phyloP scores from a whole-genome alignment of 371 early-diverging fungal genomes.

The Mortierella sp. region DNA sequence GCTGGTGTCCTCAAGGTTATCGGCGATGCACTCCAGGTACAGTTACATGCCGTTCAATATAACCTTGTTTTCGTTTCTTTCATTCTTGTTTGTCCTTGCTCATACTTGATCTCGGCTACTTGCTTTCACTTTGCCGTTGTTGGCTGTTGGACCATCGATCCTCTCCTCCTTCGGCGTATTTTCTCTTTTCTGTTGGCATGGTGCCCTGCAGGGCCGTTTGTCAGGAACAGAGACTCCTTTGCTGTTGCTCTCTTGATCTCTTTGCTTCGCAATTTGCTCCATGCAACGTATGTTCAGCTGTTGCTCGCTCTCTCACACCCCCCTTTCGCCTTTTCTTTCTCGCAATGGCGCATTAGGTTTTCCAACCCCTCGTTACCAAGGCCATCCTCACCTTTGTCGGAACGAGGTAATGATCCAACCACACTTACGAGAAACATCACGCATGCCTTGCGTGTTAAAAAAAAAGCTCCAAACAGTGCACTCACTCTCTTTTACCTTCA shows the following conservation, averaged over 20 bases:
- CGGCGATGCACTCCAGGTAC: slow-evolving; percentile 44
- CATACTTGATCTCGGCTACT: slow-evolving; percentile 13
- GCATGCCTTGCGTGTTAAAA: background rate
- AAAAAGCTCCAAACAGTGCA: background rate
- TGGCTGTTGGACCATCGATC: slow-evolving; percentile 7
- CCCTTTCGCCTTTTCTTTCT: slow-evolving; percentile 7
- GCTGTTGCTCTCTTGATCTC: slow-evolving; percentile 18
- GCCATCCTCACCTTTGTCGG: slow-evolving; percentile 46
- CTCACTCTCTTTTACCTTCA: background rate
- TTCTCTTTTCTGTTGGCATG: slow-evolving; percentile 10
- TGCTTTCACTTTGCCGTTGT: too few species aligned
- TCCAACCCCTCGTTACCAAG: slow-evolving; percentile 54
- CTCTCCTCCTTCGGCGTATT: slow-evolving; percentile 3
- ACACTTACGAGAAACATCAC: background rate
- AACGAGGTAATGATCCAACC: slow-evolving; percentile 15
- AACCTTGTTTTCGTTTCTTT: slow-evolving; percentile 6
- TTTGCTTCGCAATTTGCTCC: slow-evolving; percentile 2
- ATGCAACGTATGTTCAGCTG: background rate
- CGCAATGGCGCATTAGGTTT: slow-evolving; percentile 22
- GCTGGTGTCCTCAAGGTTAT: slow-evolving; percentile 41
- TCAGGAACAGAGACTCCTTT: background rate
- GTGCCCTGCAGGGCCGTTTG: slow-evolving; percentile 35
- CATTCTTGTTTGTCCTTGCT: background rate
- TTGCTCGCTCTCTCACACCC: background rate
- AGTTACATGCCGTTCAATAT: background rate